A percentile compares a stretch with the other conserved stretches of the same genome.
Conservation (phyloP, 208 protist species). For the Trypanosoma conorhini region DNA sequence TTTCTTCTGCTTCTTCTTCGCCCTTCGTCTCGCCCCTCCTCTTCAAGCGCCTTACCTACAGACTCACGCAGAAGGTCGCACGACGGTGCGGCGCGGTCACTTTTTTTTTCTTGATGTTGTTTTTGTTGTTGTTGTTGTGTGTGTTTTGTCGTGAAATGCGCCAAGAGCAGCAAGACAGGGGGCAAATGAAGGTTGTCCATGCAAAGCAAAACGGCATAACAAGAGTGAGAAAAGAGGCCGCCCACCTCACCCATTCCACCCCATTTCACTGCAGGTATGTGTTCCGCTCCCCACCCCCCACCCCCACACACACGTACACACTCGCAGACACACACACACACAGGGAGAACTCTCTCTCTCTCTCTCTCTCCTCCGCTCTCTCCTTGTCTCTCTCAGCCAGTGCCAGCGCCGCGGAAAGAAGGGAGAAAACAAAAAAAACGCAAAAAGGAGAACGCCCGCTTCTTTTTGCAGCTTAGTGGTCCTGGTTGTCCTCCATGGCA, state of each 20-base stretch:
- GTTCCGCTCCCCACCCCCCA: no score
- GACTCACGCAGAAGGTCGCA: neutral
- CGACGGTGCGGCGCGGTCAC: neutral
- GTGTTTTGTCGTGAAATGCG: slow-evolving; percentile 2
- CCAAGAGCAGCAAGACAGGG: neutral
- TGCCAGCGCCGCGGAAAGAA: neutral
- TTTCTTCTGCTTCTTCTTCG: slow-evolving; percentile 7
- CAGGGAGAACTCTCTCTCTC: neutral
- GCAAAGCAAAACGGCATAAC: neutral
- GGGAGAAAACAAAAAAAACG: slow-evolving; percentile 7
- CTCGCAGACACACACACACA: neutral
- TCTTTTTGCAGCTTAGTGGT: slow-evolving; percentile 33
- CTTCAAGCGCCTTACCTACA: neutral
- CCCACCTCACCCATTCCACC: no score
- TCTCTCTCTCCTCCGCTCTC: slow-evolving; percentile 12
- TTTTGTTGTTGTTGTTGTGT: no score
- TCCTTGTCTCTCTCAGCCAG: neutral
- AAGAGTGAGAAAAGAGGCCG: neutral
- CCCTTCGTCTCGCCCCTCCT: neutral
- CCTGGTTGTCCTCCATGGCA: slow-evolving; percentile 64
- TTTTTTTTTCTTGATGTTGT: slow-evolving; percentile 11
- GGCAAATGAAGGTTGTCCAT: neutral
- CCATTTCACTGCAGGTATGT: no score
- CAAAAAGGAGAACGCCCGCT: neutral
- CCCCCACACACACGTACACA: neutral